Base-by-base conservation (phyloP, 2,329 filamentous ascomycete genomes). In the Monosporascus sp. region DNA sequence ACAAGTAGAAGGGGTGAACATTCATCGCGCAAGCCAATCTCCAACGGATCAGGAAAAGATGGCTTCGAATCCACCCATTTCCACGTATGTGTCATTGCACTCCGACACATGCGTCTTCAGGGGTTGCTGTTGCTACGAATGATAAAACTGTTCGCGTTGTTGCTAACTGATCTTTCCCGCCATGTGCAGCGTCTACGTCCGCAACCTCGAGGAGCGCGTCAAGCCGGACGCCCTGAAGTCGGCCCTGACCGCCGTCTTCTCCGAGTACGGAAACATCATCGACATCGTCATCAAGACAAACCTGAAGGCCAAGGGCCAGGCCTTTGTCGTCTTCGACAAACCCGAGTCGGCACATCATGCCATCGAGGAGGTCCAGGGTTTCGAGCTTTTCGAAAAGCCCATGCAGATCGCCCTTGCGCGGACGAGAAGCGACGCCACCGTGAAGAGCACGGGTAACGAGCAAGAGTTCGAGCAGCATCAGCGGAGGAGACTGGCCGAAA, bases 391-490 rank as follows among this genome's bases (percentile, higher is more conserved):
- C 64, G 90, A 89, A 49, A 96, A 97, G 74, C 86, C 88, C 1
- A 95, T 99, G 86, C 81, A 86, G 55, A 72, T 97, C 36, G 87
- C 90, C 17, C 86, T 90, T 65, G 94, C 94, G 24, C 87, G 85
- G 65, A 89, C 88, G 5, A 81, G 83, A 57, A 96, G 91, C 69
- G 94, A 99, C 74, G 92, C 90, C 49, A 95, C 88, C 0, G 88
- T 99, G 18, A 77, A 88, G 71, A 77, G 77, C 54, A 82, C 86
- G 25, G 88, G 87, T n/a, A 85, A 78, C 6, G 79, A 84, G 18
- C 87, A 92, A n/a, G 90, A 91, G 57, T 83, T 96, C 54, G 93
- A 97, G 70, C 77, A 80, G 57, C 93, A 97, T 73, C 96, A 95
- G 79, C 78, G 89, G 59, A 82, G 87, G 63, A 79, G 94, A 49